phyloP scores from a whole-genome alignment of 2,329 filamentous ascomycete species.

The Cladophialophora yegresii region DNA sequence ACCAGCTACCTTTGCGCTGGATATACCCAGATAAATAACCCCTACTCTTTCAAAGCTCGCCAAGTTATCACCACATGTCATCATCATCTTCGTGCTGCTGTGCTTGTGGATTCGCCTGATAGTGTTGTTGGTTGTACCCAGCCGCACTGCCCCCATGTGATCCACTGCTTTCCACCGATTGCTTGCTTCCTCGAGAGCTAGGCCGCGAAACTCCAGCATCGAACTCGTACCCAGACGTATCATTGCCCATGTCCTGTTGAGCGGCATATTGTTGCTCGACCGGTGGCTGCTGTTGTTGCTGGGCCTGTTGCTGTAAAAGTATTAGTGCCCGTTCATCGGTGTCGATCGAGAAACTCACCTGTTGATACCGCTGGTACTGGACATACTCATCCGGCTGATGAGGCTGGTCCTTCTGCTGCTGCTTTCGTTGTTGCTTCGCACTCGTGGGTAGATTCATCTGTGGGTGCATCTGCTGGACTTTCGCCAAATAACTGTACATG shows the following conservation, averaged over 20 bases:
- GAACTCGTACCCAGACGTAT: conserved; percentile 56
- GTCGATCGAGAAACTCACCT: conserved; percentile 43
- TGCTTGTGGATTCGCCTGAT: conserved; percentile 29
- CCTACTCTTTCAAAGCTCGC: neutral
- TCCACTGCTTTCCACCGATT: conserved; percentile 45
- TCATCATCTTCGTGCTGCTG: conserved; percentile 47
- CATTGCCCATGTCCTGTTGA: conserved; percentile 45
- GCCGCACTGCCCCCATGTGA: conserved; percentile 40
- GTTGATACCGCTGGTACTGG: conserved; percentile 52
- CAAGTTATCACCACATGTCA: conserved; percentile 52
- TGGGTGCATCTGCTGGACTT: conserved; percentile 98
- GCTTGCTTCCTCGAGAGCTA: conserved; percentile 44
- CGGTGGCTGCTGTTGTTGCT: conserved; percentile 39
- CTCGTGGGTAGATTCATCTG: conserved; percentile 88
- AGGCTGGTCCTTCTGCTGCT: conserved; percentile 40
- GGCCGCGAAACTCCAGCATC: conserved; percentile 47
- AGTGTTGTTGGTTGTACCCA: conserved; percentile 29
- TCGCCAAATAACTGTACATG: conserved; percentile 98
- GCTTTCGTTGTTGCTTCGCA: conserved; percentile 63
- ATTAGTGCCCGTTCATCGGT: conserved; percentile 15
- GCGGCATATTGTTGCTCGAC: conserved; percentile 19
- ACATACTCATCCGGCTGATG: conserved; percentile 46
- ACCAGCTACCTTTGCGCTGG: neutral
- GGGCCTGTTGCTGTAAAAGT: conserved; percentile 33
- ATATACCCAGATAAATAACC: neutral